phyloP scores from a whole-genome alignment of 2,329 filamentous ascomycete genomes.

The Whalleya microplaca region DNA sequence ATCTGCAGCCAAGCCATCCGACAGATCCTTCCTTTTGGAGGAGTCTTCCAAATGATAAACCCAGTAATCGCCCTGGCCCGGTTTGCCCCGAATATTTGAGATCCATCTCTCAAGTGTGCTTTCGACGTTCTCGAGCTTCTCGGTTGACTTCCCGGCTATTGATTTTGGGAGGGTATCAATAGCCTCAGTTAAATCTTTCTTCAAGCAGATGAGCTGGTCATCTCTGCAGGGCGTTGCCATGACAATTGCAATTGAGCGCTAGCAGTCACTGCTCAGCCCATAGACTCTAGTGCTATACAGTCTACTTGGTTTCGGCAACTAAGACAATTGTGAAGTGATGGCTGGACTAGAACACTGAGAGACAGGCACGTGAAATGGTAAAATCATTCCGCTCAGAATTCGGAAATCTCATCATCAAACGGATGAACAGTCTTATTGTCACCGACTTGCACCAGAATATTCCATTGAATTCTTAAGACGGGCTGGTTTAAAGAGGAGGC shows the following conservation, averaged over 20 bases:
- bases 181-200: background rate
- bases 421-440: too few relatives aligned
- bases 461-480: too few relatives aligned
- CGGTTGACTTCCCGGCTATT: background rate
- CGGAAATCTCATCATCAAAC: too few relatives aligned
- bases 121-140: background rate
- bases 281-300: too few relatives aligned
- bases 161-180: slow-evolving; percentile 2
- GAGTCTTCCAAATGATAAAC: slow-evolving; percentile 11
- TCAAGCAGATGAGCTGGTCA: background rate
- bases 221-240: background rate
- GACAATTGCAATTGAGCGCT: background rate
- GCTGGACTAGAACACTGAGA: too few relatives aligned
- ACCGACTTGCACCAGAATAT: too few relatives aligned
- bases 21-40: slow-evolving; percentile 1
- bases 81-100: background rate
- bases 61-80: background rate
- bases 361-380: too few relatives aligned
- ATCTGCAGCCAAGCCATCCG: background rate
- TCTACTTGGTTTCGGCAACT: too few relatives aligned
- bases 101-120: slow-evolving; percentile 3
- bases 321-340: too few relatives aligned
- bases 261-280: too few relatives aligned
- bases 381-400: too few relatives aligned
- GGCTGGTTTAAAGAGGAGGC: too few relatives aligned